Evolutionary conservation across 2,329 filamentous ascomycete species (phyloP).

Genomic region (Sporothrix pallida): DNA sequence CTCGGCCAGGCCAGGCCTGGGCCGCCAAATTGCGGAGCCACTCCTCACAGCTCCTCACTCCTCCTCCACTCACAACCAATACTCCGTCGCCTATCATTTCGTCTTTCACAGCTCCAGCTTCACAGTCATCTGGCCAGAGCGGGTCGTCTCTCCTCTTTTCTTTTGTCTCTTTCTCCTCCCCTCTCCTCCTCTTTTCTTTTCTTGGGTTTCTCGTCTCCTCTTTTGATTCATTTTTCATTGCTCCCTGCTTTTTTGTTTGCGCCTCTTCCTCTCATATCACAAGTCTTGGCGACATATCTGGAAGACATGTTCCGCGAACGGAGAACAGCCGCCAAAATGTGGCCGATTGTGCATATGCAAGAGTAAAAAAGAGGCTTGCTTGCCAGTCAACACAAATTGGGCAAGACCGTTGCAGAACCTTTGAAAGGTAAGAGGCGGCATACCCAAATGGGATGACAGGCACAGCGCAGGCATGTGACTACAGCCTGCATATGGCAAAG

Average conservation of each 20-base stretch:
- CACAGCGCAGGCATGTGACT: not conserved
- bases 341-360: conserved; percentile 12
- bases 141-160: not conserved
- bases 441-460: not conserved
- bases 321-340: not conserved
- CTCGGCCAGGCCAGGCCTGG: conserved; percentile 3
- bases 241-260: not conserved
- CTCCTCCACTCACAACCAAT: not conserved
- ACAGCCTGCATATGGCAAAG: not conserved
- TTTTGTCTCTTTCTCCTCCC: not conserved
- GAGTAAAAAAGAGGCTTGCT: no score
- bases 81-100: not conserved
- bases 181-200: not conserved
- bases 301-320: conserved; percentile 10
- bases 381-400: not conserved
- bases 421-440: not conserved
- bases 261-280: not conserved
- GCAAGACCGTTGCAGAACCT: not conserved
- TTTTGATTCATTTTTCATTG: not conserved
- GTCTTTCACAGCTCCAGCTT: not conserved
- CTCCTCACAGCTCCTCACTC: not conserved
- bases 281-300: not conserved
- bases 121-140: not conserved
- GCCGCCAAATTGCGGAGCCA: conserved; percentile 16
- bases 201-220: not conserved